Base-by-base conservation (phyloP, 2,329 filamentous ascomycete species). In the Lachnellula hyalina region DNA sequence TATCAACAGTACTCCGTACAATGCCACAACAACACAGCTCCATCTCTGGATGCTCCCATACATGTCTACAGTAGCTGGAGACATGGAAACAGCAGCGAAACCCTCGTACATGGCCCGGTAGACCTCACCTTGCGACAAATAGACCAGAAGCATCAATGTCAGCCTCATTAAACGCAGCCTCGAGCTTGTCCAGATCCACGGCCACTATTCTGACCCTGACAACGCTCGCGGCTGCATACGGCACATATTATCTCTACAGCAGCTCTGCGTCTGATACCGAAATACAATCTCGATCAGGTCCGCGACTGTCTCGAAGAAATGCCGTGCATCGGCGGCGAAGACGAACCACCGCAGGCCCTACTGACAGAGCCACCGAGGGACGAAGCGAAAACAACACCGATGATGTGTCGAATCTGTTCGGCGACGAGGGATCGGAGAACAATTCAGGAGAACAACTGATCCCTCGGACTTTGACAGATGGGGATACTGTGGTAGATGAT, bases 301-400 rank as follows among this genome's bases (percentile, higher is more conserved):
- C n/a, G 34, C 52, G 23, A 59, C 64, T 14, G 72, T 89, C 32
- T 85, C 76, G 86, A 58, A 85, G 85, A 66, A 89, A 88, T 69
- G 86, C 86, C 11, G 67, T 89, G 38, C 83, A 85, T 58, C 79
- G 81, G 47, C 67, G 72, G 34, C 75, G 75, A 48, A 49, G 63
- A 42, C 54, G 60, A 21, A 58, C 49, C 41, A 56, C 55, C 8
- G 47, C 51, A 42, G 32, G 40, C 19, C 17, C 19, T 12, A 32
- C 2, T 9, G 28, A 32, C 9, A 32, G 28, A 32, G 28, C 28
- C 28, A 32, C 28, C 9, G 28, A 32, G 28, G 28, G 3, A 32
- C 11, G 9, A 9, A 32, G 28, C 28, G 28, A 32, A 32, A 32
- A 32, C n/a, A 44, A 11, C 8, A 53, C 50, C 38, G 44, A 50